Base-by-base conservation (phyloP, 164 flowering plant genomes). In the Aristolochia fimbriata region DNA sequence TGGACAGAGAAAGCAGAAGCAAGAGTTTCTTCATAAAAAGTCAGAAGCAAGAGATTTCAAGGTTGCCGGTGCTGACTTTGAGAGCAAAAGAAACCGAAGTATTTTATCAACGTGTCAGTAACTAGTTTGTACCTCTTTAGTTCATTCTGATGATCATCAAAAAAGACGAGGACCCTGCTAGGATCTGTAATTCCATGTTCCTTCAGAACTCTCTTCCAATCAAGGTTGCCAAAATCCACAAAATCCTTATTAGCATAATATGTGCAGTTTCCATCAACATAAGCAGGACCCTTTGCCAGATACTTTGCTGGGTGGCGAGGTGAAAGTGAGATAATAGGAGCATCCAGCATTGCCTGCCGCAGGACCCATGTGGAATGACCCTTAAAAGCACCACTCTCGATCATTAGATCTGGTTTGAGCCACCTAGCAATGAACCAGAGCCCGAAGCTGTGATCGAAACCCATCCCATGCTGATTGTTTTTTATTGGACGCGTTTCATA, bases 361-460 rank as follows among this genome's bases (percentile, higher is more conserved):
- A 94, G 70, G 46, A 94, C 91, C 99, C 99, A 94, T 25, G 99
- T 94, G 15, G 97, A 94, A 68, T 94, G 97, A 16, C 99, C 97
- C 75, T 91, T 94, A 74, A 94, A 94, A 59, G 97, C 97, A 57
- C 99, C 99, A 75, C 97, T 91, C 74, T 94, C 99, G 55, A 94
- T 88, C 96, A 94, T 81, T 58, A 94, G 58, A 47, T 88, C 93
- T 27, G 97, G 99, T 72, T 90, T 82, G 43, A 94, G 76, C 99
- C 99, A 88, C 17, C 78, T 76, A 2, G 97, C 74, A 59, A 94
- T 85, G 74, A 94, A 94, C 99, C 99, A 94, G 56, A 94, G 97
- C 58, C 99, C 99, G 65, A 90, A 94, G 80, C 99, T 94, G 71
- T 94, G 99, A 70, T 94, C 99, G 50, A 94, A 94, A 51, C 99